Percentiles rank a stretch among this genome's conserved stretches.
Evolutionary conservation across 140 eudicot genomes (phyloP).

Genomic region (Cichorium intybus): DNA sequence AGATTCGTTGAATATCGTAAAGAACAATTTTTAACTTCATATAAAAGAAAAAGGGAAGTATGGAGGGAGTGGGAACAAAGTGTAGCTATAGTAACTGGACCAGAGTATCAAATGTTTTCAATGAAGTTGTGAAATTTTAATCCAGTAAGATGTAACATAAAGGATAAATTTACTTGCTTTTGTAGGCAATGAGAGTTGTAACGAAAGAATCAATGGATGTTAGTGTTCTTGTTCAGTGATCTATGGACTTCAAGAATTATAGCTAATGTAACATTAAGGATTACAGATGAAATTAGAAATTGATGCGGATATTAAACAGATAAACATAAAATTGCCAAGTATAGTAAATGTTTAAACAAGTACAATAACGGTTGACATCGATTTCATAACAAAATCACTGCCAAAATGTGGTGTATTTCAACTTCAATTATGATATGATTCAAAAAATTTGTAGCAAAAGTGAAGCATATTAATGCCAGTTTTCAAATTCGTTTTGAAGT

Average conservation of each 20-base stretch:
- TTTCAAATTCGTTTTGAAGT: not conserved
- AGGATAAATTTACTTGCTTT: conserved; percentile 1
- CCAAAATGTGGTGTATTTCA: not conserved
- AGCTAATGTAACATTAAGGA: not conserved
- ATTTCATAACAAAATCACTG: not conserved
- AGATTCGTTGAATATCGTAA: conserved; percentile 34
- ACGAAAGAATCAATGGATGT: not conserved
- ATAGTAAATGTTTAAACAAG: not conserved
- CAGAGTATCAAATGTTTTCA: conserved; percentile 7
- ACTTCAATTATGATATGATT: not conserved
- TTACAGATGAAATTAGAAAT: no score
- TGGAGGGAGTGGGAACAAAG: not conserved
- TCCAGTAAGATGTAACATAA: conserved; percentile 12
- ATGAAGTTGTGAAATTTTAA: conserved; percentile 21
- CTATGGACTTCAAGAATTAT: not conserved
- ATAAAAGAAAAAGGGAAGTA: not conserved
- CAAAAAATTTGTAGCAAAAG: not conserved
- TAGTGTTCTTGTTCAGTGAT: not conserved
- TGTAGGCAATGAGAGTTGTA: conserved; percentile 8
- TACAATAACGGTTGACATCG: not conserved
- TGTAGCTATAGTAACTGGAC: conserved; percentile 5
- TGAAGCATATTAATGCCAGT: not conserved
- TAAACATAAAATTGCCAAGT: not conserved
- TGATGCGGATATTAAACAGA: not conserved
- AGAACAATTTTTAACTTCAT: not conserved